Conservation (phyloP, 1,139 yeast genomes). For the Taiozyma sp. region DNA sequence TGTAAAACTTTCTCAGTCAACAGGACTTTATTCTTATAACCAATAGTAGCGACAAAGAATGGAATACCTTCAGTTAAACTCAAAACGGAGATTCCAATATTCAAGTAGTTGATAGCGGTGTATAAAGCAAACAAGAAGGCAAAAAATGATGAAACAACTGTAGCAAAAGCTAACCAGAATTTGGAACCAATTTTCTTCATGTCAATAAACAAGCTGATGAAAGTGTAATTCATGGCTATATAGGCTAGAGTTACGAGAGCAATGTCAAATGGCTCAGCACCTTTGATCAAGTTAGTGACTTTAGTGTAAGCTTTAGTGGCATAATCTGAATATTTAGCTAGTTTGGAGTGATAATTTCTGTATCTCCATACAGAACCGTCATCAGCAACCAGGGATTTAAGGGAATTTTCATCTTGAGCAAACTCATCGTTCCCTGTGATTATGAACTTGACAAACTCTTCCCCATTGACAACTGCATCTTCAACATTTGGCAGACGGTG, state of each 20-base stretch:
- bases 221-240: slow-evolving; percentile 85
- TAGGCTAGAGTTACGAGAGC: slow-evolving; percentile 80
- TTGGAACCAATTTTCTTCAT: slow-evolving; percentile 81
- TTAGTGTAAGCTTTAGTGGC: slow-evolving; percentile 40
- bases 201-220: slow-evolving; percentile 71
- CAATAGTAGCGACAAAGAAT: slow-evolving; percentile 87
- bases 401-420: slow-evolving; percentile 5
- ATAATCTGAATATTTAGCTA: slow-evolving; percentile 65
- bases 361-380: slow-evolving; percentile 55
- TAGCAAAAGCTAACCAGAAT: slow-evolving; percentile 86
- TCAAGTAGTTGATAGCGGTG: slow-evolving; percentile 47
- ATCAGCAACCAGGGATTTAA: slow-evolving; percentile 26
- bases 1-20: slow-evolving; percentile 63
- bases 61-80: slow-evolving; percentile 91
- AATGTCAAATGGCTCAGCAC: slow-evolving; percentile 87
- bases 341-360: slow-evolving; percentile 58
- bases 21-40: slow-evolving; percentile 83
- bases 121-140: slow-evolving; percentile 84
- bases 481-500: slow-evolving; percentile 25
- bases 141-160: slow-evolving; percentile 75
- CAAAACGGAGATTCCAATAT: slow-evolving; percentile 60
- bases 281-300: slow-evolving; percentile 50
- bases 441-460: slow-evolving; percentile 25
- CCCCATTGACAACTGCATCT: slow-evolving; percentile 20
- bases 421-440: slow-evolving; percentile 18